These are phyloP conservation scores for Xylaria palmicola DNA, from an alignment of 495 filamentous ascomycete species.

Conservation along the genomic window DNA sequence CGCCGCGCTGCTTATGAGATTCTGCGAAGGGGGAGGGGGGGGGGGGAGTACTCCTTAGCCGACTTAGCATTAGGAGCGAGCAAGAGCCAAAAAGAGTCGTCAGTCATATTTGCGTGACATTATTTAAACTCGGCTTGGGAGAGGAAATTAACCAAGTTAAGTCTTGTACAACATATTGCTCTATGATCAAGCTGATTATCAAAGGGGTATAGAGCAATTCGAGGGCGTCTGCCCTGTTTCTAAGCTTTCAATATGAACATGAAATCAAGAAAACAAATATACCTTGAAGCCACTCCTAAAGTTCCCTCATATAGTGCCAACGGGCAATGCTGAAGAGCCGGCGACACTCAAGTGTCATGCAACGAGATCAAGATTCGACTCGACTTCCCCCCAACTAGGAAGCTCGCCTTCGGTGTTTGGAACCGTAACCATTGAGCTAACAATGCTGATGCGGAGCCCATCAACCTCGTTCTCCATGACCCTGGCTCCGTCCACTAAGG, in stretches of 20 bases:
- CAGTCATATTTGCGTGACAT: no score
- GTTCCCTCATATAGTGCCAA: neutral
- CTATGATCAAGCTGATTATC: neutral
- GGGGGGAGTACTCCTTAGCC: no score
- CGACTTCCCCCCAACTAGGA: constrained; percentile 42
- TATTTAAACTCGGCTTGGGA: no score
- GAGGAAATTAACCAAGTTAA: no score
- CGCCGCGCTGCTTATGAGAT: neutral
- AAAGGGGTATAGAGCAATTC: neutral
- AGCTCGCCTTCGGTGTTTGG: constrained; percentile 39
- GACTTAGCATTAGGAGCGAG: no score
- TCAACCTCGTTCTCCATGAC: constrained; percentile 24
- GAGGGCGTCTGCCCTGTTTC: neutral
- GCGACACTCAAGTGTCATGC: constrained; percentile 9
- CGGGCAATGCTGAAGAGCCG: neutral
- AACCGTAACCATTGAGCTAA: constrained; percentile 39
- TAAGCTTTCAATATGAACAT: constrained; percentile 9
- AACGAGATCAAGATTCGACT: constrained; percentile 28
- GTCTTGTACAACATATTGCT: neutral
- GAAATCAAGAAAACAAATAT: constrained; percentile 11
- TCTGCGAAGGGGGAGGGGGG: neutral
- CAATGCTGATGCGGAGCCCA: constrained; percentile 39
- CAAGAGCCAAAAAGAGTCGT: no score
- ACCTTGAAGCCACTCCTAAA: neutral
- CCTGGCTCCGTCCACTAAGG: constrained; percentile 29